A percentile compares a stretch with the other conserved stretches of the same genome.
Evolutionary conservation across 169 alveolate genomes (phyloP).

Genomic region (Cryptosporidium tyzzeri): DNA sequence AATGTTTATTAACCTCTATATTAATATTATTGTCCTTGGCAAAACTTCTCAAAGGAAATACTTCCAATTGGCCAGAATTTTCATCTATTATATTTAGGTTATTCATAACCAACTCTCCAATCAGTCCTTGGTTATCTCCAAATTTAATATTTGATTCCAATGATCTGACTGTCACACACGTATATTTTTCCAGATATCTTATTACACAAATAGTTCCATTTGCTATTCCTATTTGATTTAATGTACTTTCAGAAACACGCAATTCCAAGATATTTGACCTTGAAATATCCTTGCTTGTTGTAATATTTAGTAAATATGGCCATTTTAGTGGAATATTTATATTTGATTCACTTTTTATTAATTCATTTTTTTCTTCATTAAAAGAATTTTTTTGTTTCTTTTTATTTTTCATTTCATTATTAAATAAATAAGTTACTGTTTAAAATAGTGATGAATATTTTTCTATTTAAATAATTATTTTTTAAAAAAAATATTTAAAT

Average conservation of each 20-base stretch:
- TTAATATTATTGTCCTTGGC: neutral
- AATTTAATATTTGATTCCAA: slow-evolving; percentile 24
- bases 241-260: slow-evolving; percentile 40
- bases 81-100: neutral
- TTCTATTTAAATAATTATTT: too few relatives aligned
- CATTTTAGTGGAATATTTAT: neutral
- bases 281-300: slow-evolving; percentile 29
- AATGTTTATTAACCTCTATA: slow-evolving; percentile 12
- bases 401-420: slow-evolving; percentile 61
- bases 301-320: slow-evolving; percentile 19
- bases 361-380: neutral
- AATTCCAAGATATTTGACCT: slow-evolving; percentile 43
- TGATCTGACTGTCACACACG: slow-evolving; percentile 30
- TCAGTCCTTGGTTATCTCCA: slow-evolving; percentile 15
- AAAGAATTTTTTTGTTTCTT: neutral
- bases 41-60: slow-evolving; percentile 29
- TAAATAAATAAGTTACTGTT: neutral
- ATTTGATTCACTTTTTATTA: neutral
- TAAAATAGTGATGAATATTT: too few relatives aligned
- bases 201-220: slow-evolving; percentile 51
- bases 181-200: neutral
- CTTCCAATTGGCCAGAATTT: neutral
- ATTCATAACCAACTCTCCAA: slow-evolving; percentile 33
- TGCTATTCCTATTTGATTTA: slow-evolving; percentile 36
- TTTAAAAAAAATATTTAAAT: too few relatives aligned